Evolutionary conservation across 2,329 filamentous ascomycete species (phyloP), one percentile per base, ranked within the genome.

Genomic region (Colletotrichum simmondsii): DNA sequence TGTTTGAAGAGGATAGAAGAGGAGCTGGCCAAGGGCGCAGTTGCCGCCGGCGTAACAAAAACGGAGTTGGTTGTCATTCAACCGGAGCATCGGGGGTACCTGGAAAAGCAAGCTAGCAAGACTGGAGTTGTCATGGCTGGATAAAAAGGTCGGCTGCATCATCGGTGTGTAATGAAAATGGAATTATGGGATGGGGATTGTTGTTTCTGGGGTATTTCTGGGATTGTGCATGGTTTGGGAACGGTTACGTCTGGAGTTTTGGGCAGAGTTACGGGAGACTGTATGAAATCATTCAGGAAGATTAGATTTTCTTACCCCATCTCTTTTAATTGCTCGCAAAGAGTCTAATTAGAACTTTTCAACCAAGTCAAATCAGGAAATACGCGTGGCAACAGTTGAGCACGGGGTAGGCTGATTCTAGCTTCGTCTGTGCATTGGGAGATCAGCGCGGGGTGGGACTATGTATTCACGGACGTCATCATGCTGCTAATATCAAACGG

Each of bases 1-100:
- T 73, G 71, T 11, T 12, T 73, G 35, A 73, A 62, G n/a, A 54
- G 71, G 22, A 73, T 73, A 65, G 71, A 73, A 12, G 71, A 73
- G 49, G 71, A 73, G 28, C 12, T 73, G 53, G 71, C 54, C 2
- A 71, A 61, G 35, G 71, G 71, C 6, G 54, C 66, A 2, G 12
- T 52, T 22, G 56, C 46, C 2, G 71, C 71, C 2, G 60, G 60
- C 2, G n/a, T 65, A 6, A 26, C 56, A 0, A 70, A 65, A 22
- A 52, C 26, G 61, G 60, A 62, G 46, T 42, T 73, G 61, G 49
- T 61, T 19, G 66, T 62, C 32, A 10, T 73, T 28, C 35, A 52
- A 19, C 71, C 71, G 28, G 71, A 71, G 35, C 61, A 70, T 28
- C 66, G 61, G 19, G 28, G 22, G 10, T 46, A 62, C 28, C 71